Conservation (phyloP, 345 rosid species). For the Laguncularia racemosa region DNA sequence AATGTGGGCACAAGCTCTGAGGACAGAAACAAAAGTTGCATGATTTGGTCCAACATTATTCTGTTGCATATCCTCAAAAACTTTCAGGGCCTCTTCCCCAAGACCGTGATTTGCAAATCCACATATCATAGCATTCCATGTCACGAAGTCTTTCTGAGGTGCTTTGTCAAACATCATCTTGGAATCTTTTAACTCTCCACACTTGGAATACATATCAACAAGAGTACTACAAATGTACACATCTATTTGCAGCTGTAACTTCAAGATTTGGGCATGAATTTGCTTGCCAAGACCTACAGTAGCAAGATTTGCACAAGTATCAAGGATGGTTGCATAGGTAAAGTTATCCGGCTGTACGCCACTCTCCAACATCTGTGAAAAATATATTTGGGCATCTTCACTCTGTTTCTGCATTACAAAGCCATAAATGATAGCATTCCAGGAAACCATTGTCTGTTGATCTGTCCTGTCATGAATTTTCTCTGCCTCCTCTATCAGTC, state of each 20-base stretch:
- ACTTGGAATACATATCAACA: conserved; percentile 94
- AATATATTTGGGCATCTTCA: conserved; percentile 70
- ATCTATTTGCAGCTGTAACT: conserved; percentile 64
- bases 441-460: conserved; percentile 46
- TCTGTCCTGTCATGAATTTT: conserved; percentile 53
- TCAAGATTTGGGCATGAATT: conserved; percentile 75
- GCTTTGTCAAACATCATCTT: conserved; percentile 60
- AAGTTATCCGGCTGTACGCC: conserved; percentile 68
- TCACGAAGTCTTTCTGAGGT: conserved; percentile 54
- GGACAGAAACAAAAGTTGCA: conserved; percentile 82
- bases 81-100: conserved; percentile 60
- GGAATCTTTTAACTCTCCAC: conserved; percentile 80
- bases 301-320: conserved; percentile 82
- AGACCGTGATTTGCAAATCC: conserved; percentile 87
- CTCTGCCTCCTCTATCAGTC: conserved; percentile 58
- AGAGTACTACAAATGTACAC: conserved; percentile 79
- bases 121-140: conserved; percentile 92
- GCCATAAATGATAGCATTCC: conserved; percentile 86
- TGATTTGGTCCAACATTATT: conserved; percentile 59
- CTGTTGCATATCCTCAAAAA: conserved; percentile 52
- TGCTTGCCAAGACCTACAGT: conserved; percentile 76
- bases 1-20: conserved; percentile 88
- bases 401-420: conserved; percentile 56
- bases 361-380: conserved; percentile 55
- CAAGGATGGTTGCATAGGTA: conserved; percentile 81